Evolutionary conservation across 1,139 yeast genomes (phyloP).

Genomic region (Geotrichum reessii): DNA sequence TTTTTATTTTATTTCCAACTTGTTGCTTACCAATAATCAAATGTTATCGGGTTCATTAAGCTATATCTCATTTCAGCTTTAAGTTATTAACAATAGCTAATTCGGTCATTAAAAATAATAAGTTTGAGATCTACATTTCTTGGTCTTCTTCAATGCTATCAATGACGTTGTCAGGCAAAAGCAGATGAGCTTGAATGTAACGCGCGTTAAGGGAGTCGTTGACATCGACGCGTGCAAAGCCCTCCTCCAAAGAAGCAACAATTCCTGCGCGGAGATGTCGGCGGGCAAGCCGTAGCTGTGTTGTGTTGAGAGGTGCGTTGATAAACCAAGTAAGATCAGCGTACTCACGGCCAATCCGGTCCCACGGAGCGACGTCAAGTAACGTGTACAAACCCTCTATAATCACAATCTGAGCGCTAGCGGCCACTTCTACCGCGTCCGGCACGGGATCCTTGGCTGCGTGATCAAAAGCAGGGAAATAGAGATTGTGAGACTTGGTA

Average conservation of each 20-base stretch:
- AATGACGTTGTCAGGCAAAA: conserved; percentile 25
- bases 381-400: conserved; percentile 49
- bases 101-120: no score
- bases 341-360: conserved; percentile 25
- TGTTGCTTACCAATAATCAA: no score
- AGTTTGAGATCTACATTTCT: no score
- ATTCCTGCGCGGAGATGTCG: conserved; percentile 73
- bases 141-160: conserved; percentile 24
- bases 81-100: no score
- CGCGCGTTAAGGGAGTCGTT: conserved; percentile 70
- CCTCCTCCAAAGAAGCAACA: conserved; percentile 50
- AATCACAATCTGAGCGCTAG: conserved; percentile 44
- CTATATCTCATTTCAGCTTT: no score
- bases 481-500: not conserved
- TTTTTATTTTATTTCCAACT: no score
- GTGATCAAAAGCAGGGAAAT: conserved; percentile 72
- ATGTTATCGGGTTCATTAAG: no score
- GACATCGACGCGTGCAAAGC: conserved; percentile 53
- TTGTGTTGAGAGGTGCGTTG: conserved; percentile 43
- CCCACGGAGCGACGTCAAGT: conserved; percentile 28
- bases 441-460: conserved; percentile 53
- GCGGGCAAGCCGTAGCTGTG: conserved; percentile 54
- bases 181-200: conserved; percentile 45
- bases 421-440: conserved; percentile 43
- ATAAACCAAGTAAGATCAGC: conserved; percentile 41